Evolutionary conservation across 805 yeast genomes (phyloP).

Genomic region (Wickerhamiella musiphila): DNA sequence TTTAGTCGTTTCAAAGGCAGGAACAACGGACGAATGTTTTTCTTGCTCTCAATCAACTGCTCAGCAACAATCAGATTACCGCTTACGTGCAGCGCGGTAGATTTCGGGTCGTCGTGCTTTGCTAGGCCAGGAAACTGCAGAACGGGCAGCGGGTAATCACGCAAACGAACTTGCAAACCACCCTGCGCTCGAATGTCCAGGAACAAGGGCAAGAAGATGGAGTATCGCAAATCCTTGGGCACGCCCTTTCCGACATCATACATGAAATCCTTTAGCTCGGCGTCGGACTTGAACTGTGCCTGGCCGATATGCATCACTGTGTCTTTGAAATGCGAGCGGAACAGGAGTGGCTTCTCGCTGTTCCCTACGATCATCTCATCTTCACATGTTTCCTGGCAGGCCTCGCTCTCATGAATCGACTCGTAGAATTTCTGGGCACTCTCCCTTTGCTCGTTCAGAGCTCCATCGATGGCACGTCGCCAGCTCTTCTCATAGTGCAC

Average conservation of each 20-base stretch:
- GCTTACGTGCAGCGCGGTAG: slow-evolving; percentile 23
- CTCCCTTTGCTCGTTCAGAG: slow-evolving; percentile 13
- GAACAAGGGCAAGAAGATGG: slow-evolving; percentile 49
- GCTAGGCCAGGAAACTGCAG: slow-evolving; percentile 46
- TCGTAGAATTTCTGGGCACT: slow-evolving; percentile 24
- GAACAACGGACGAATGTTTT: slow-evolving; percentile 39
- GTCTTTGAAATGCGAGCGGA: slow-evolving; percentile 33
- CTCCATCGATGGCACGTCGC: slow-evolving; percentile 42
- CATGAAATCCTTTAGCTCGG: slow-evolving; percentile 41
- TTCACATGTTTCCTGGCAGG: slow-evolving; percentile 24
- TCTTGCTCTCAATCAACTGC: slow-evolving; percentile 31
- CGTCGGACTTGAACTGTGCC: slow-evolving; percentile 34
- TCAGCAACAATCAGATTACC: slow-evolving; percentile 64
- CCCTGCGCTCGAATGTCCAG: slow-evolving; percentile 24
- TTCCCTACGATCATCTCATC: slow-evolving; percentile 32
- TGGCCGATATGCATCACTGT: slow-evolving; percentile 31
- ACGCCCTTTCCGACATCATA: slow-evolving; percentile 66
- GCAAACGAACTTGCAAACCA: slow-evolving; percentile 21
- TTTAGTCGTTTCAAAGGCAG: slow-evolving; percentile 41
- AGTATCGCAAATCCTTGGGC: slow-evolving; percentile 52
- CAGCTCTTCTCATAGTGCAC: slow-evolving; percentile 44
- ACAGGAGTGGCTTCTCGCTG: slow-evolving; percentile 33
- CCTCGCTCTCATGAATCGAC: slow-evolving; percentile 17
- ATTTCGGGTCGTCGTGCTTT: slow-evolving; percentile 18
- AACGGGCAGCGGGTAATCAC: slow-evolving; percentile 80